Evolutionary conservation across 2,329 filamentous ascomycete species (phyloP).

Genomic region (Aureobasidium sp.): DNA sequence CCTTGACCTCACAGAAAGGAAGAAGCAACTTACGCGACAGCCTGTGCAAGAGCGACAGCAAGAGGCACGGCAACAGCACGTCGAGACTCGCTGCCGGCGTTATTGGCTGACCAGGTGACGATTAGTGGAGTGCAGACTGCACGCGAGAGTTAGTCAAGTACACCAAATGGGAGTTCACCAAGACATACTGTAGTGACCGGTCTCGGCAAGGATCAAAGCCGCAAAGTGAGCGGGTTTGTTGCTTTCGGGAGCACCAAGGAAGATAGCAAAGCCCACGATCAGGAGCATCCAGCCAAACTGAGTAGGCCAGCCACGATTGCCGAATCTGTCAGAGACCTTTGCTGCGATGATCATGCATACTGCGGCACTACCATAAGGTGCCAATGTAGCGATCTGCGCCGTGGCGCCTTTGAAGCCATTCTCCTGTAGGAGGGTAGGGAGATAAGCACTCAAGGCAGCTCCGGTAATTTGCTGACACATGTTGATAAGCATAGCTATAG

Average conservation of each 20-base stretch:
- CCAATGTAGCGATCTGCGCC: conserved; percentile 12
- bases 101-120: conserved; percentile 14
- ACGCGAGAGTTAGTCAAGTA: too few relatives aligned
- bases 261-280: conserved; percentile 11
- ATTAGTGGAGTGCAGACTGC: conserved; percentile 14
- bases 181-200: conserved; percentile 14
- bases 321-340: conserved; percentile 9
- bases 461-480: conserved; percentile 14
- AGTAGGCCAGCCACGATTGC: conserved; percentile 12
- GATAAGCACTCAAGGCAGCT: conserved; percentile 12
- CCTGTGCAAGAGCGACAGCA: conserved; percentile 11
- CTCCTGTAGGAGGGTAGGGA: conserved; percentile 11
- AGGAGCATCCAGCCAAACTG: conserved; percentile 13
- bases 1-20: not conserved
- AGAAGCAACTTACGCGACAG: conserved; percentile 9
- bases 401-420: conserved; percentile 13
- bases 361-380: conserved; percentile 10
- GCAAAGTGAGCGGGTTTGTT: conserved; percentile 13
- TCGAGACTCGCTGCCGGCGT: conserved; percentile 13
- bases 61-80: conserved; percentile 13
- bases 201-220: conserved; percentile 12
- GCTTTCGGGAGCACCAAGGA: conserved; percentile 11
- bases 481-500: conserved; percentile 13
- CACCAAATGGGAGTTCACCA: too few relatives aligned
- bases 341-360: conserved; percentile 13